Conservation (phyloP, 257 asterid genomes). For the Solanum chmielewskii region DNA sequence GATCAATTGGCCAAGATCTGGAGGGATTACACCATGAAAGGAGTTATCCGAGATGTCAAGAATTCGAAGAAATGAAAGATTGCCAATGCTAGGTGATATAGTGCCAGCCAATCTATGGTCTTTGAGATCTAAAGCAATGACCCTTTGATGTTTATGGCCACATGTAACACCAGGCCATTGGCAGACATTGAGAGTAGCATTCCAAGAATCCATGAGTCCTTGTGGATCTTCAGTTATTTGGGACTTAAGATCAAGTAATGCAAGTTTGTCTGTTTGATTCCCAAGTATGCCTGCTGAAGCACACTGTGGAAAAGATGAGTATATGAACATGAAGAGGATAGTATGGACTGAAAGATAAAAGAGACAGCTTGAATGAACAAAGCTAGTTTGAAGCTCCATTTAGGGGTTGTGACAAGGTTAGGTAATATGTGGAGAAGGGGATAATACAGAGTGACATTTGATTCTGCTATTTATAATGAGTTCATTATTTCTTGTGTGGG, state of each 20-base stretch:
- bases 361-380: neutral
- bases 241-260: conserved; percentile 36
- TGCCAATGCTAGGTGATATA: conserved; percentile 29
- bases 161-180: conserved; percentile 40
- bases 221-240: conserved; percentile 31
- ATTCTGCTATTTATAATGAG: neutral
- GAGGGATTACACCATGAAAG: conserved; percentile 25
- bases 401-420: neutral
- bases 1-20: conserved; percentile 22
- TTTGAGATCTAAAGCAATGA: conserved; percentile 22
- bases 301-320: conserved; percentile 11
- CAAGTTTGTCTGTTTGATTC: conserved; percentile 21
- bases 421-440: neutral
- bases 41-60: conserved; percentile 35
- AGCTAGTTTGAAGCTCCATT: conserved; percentile 7
- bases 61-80: conserved; percentile 21
- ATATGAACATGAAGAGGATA: neutral
- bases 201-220: conserved; percentile 25
- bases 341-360: conserved; percentile 2
- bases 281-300: conserved; percentile 13
- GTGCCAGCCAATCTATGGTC: conserved; percentile 17
- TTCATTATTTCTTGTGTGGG: neutral
- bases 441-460: neutral
- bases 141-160: conserved; percentile 11
- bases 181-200: conserved; percentile 20